Percentiles rank a stretch among this genome's conserved stretches.
Evolutionary conservation across 441 rosid species (phyloP).

Genomic region (Erodium trifolium): DNA sequence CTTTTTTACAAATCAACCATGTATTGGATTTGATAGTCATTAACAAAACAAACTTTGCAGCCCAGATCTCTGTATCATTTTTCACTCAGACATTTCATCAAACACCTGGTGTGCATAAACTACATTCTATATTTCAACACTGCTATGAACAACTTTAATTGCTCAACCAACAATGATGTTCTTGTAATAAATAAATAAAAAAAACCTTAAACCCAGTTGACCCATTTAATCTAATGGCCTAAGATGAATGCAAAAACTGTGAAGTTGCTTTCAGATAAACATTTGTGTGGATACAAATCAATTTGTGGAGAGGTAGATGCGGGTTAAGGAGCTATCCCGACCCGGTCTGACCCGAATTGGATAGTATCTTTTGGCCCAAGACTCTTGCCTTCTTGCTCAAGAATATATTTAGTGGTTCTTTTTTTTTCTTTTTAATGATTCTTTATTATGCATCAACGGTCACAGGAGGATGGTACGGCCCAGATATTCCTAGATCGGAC

Average conservation of each 20-base stretch:
- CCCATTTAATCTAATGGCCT: too few relatives aligned
- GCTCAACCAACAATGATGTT: neutral
- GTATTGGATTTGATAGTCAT: too few relatives aligned
- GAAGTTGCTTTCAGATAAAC: too few relatives aligned
- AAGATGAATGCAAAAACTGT: too few relatives aligned
- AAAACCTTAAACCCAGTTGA: too few relatives aligned
- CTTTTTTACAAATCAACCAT: too few relatives aligned
- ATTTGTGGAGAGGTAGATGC: too few relatives aligned
- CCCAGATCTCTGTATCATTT: neutral
- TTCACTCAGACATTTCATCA: neutral
- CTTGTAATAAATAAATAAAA: neutral
- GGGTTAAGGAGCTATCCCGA: neutral
- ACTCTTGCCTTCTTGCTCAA: slow-evolving; percentile 5
- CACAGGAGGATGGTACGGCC: too few relatives aligned
- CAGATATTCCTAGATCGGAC: neutral
- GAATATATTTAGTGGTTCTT: neutral
- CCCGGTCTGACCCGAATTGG: neutral
- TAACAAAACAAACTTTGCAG: neutral
- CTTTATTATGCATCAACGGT: too few relatives aligned
- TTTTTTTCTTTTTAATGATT: too few relatives aligned
- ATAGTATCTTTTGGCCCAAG: neutral
- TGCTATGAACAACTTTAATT: neutral
- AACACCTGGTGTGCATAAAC: neutral
- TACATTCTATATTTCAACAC: neutral
- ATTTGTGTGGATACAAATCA: too few relatives aligned